Evolutionary conservation across 1,284 basidiomycete species (phyloP).

Genomic region (Cerrena zonata): DNA sequence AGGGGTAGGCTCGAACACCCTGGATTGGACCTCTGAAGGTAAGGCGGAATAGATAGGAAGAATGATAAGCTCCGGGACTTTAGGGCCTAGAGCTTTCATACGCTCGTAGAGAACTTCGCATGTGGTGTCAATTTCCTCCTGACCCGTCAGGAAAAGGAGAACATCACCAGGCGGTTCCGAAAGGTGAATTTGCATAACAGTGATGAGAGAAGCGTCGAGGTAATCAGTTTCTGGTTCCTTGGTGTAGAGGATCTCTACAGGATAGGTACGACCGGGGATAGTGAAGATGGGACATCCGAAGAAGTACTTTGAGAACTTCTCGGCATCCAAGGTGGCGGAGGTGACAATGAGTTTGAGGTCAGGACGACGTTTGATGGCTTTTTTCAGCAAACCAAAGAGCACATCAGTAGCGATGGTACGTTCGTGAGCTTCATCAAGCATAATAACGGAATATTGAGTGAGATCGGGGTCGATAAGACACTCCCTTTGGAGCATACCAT

Average conservation of each 20-base stretch:
- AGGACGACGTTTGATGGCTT: constrained; percentile 88
- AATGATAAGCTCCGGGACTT: constrained; percentile 94
- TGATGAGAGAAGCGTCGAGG: constrained; percentile 95
- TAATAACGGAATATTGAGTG: constrained; percentile 88
- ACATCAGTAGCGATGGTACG: constrained; percentile 97
- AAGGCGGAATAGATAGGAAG: constrained; percentile 96
- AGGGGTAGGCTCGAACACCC: constrained; percentile 96
- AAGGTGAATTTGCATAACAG: constrained; percentile 98
- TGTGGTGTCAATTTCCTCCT: constrained; percentile 96
- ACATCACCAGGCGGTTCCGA: constrained; percentile 96
- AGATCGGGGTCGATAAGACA: constrained; percentile 93
- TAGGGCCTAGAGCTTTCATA: constrained; percentile 94
- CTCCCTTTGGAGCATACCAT: constrained; percentile 98
- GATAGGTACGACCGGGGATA: constrained; percentile 98
- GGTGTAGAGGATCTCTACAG: constrained; percentile 94
- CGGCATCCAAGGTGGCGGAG: constrained; percentile 97
- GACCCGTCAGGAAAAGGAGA: constrained; percentile 94
- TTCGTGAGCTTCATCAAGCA: constrained; percentile 99
- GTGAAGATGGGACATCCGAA: constrained; percentile 98
- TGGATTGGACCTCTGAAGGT: constrained; percentile 94
- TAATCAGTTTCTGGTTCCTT: constrained; percentile 99
- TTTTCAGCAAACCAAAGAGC: constrained; percentile 91
- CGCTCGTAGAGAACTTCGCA: constrained; percentile 97
- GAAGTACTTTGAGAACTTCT: constrained; percentile 99
- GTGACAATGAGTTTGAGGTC: constrained; percentile 98